A percentile compares a stretch with the other conserved stretches of the same genome.
These are phyloP conservation scores for Cryptosporidium sp. DNA, from an alignment of 169 alveolate genomes.

Conservation along the genomic window DNA sequence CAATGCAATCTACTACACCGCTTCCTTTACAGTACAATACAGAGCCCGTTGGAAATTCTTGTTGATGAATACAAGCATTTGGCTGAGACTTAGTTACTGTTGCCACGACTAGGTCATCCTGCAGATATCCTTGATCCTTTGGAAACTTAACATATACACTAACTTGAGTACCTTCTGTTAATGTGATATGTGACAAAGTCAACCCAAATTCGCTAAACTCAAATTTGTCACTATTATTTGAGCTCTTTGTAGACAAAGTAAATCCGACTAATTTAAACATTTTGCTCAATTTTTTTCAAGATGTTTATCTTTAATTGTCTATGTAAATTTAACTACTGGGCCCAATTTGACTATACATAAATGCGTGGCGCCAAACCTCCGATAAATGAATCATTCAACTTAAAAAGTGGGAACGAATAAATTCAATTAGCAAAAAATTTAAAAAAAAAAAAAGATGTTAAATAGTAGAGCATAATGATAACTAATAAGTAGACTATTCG, in stretches of 20 bases:
- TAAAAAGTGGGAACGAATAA: neutral
- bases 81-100: constrained; percentile 65
- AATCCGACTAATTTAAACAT: constrained; percentile 61
- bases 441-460: neutral
- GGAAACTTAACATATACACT: constrained; percentile 40
- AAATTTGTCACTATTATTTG: neutral
- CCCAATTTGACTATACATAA: neutral
- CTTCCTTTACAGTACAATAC: constrained; percentile 55
- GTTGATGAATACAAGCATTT: constrained; percentile 50
- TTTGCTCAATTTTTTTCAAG: neutral
- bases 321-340: neutral
- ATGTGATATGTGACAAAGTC: constrained; percentile 50
- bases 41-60: constrained; percentile 48
- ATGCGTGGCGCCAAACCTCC: constrained; percentile 18
- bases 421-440: neutral
- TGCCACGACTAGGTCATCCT: constrained; percentile 20
- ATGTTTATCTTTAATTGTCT: neutral
- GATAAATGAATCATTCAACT: neutral
- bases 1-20: constrained; percentile 47
- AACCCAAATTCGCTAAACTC: constrained; percentile 36
- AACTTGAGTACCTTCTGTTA: constrained; percentile 62
- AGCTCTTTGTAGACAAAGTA: constrained; percentile 31
- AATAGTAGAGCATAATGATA: neutral
- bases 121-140: neutral
- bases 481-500: neutral